Percentiles rank a stretch among this genome's conserved stretches.
Evolutionary conservation across 1,284 basidiomycete genomes (phyloP).

Genomic region (Trichosporon ovoides): DNA sequence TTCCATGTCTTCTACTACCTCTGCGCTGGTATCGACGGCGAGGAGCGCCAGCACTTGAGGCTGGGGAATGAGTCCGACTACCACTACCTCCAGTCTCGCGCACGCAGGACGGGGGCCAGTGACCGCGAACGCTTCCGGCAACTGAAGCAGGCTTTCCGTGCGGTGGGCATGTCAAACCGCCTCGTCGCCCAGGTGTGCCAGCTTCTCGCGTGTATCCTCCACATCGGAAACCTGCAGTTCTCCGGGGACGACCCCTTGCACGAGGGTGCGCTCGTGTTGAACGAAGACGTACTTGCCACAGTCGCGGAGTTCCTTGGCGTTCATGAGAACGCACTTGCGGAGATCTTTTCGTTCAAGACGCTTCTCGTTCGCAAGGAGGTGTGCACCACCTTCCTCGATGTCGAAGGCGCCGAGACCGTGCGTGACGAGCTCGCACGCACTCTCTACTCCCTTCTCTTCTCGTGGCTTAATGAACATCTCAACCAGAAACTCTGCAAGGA

Average conservation of each 20-base stretch:
- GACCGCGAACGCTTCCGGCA: constrained; percentile 79
- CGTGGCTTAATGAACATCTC: constrained; percentile 94
- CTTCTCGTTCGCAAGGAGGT: constrained; percentile 88
- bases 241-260: constrained; percentile 72
- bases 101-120: constrained; percentile 55
- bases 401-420: constrained; percentile 85
- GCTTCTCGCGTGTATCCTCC: constrained; percentile 87
- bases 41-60: constrained; percentile 81
- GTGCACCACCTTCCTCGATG: constrained; percentile 91
- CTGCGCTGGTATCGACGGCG: constrained; percentile 76
- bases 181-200: constrained; percentile 93
- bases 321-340: constrained; percentile 66
- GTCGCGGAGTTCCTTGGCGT: constrained; percentile 91
- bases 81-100: constrained; percentile 65
- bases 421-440: constrained; percentile 89
- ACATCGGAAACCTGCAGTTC: constrained; percentile 94
- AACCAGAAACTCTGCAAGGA: constrained; percentile 90
- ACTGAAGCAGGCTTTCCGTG: constrained; percentile 88
- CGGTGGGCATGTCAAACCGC: constrained; percentile 83
- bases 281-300: constrained; percentile 68
- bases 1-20: constrained; percentile 98
- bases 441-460: constrained; percentile 88
- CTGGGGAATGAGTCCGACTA: constrained; percentile 66
- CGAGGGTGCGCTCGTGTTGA: constrained; percentile 80
- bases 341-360: constrained; percentile 85